phyloP scores from a whole-genome alignment of 768 basidiomycete genomes.

The Paxillus involutus region DNA sequence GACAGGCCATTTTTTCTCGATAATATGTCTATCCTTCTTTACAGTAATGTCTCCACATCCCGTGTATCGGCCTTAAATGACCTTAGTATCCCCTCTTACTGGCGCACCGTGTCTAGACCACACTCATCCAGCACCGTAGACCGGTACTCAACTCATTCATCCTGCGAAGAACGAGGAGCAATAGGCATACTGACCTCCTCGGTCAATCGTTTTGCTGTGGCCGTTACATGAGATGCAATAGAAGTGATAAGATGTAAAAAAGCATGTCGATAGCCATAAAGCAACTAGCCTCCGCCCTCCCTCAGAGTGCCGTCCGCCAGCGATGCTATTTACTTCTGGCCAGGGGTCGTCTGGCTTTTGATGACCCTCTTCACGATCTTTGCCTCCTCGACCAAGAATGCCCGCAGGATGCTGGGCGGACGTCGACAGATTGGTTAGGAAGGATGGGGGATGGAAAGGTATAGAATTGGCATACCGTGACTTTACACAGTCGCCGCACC shows the following conservation, averaged over 20 bases:
- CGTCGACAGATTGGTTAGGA: neutral
- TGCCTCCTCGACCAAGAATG: slow-evolving; percentile 99
- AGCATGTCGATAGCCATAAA: slow-evolving; percentile 14
- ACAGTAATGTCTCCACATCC: neutral
- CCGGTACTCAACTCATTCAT: too few relatives aligned
- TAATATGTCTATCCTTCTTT: neutral
- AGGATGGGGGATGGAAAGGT: neutral
- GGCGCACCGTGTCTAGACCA: too few relatives aligned
- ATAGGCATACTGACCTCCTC: slow-evolving; percentile 7
- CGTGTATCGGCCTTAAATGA: neutral
- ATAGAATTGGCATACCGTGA: slow-evolving; percentile 63
- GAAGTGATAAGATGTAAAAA: slow-evolving; percentile 8
- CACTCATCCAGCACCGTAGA: too few relatives aligned
- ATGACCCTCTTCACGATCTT: slow-evolving; percentile 99
- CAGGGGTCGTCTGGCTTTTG: slow-evolving; percentile 65
- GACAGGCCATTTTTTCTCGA: neutral
- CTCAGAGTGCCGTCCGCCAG: neutral
- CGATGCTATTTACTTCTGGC: slow-evolving; percentile 23
- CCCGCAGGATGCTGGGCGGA: slow-evolving; percentile 80
- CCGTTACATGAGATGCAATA: slow-evolving; percentile 24
- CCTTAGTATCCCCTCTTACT: neutral
- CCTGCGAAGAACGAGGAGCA: too few relatives aligned
- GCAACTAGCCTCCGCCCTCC: neutral
- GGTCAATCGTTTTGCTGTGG: slow-evolving; percentile 9
- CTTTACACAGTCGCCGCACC: slow-evolving; percentile 95